phyloP scores from a whole-genome alignment of 257 asterid genomes.

The Striga asiatica region DNA sequence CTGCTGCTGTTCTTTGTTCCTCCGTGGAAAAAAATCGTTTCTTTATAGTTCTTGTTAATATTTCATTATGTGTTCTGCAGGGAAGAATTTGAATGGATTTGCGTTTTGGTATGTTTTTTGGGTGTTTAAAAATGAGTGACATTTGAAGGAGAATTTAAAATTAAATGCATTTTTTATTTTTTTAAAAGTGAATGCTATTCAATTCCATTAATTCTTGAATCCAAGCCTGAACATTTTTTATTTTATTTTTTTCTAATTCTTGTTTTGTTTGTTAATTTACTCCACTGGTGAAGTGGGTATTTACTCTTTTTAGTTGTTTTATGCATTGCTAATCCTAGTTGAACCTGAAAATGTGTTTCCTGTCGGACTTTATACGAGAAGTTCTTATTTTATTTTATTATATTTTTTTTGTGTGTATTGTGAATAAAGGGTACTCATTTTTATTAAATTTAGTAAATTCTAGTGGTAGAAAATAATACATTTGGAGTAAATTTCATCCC shows the following conservation, averaged over 20 bases:
- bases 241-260: too few relatives aligned
- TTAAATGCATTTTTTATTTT: neutral
- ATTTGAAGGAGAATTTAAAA: neutral
- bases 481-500: neutral
- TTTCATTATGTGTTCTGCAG: conserved; percentile 10
- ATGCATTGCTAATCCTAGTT: neutral
- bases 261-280: neutral
- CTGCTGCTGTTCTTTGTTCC: conserved; percentile 11
- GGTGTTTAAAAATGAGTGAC: conserved; percentile 1
- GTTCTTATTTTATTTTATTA: neutral
- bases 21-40: neutral
- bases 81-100: conserved; percentile 9
- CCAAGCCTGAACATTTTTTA: too few relatives aligned
- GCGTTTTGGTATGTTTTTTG: neutral
- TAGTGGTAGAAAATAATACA: neutral
- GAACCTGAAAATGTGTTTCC: neutral
- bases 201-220: too few relatives aligned
- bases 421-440: conserved; percentile 8
- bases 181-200: neutral
- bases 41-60: neutral
- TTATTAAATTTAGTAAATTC: conserved; percentile 13
- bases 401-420: neutral
- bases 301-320: neutral
- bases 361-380: too few relatives aligned
- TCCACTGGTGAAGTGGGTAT: conserved; percentile 11